phyloP scores from a whole-genome alignment of 441 rosid genomes.

The Syzygium malaccense region DNA sequence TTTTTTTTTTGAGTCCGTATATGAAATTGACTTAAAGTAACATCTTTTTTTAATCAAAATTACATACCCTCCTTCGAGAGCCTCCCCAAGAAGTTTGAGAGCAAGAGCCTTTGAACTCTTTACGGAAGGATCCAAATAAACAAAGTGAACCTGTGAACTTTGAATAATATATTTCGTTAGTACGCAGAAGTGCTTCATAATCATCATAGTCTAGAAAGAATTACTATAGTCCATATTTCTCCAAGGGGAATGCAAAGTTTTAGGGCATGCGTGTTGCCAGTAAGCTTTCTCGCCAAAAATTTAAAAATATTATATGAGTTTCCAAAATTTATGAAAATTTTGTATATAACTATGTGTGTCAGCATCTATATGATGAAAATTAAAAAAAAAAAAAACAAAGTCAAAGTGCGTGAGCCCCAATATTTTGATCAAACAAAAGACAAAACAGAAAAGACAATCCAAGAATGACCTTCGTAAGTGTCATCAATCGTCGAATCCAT shows the following conservation, averaged over 20 bases:
- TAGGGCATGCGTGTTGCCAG: neutral
- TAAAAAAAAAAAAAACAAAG: too few relatives aligned
- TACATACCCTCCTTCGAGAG: neutral
- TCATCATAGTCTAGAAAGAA: neutral
- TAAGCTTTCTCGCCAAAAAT: neutral
- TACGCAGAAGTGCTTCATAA: neutral
- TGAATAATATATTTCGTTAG: neutral
- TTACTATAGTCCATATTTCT: neutral
- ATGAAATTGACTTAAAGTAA: neutral
- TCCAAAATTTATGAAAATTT: neutral
- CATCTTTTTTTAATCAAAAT: neutral
- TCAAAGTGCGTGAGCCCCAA: neutral
- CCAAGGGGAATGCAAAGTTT: neutral
- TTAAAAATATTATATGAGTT: neutral
- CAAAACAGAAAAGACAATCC: neutral
- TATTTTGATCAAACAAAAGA: neutral
- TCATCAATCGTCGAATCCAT: too few relatives aligned
- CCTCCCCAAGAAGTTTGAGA: neutral
- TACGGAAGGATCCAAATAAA: neutral
- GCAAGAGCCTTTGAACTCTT: neutral
- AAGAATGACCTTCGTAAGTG: neutral
- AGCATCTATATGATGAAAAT: neutral
- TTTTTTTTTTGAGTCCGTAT: too few relatives aligned
- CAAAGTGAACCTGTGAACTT: neutral
- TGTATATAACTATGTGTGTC: neutral